A percentile compares a stretch with the other conserved stretches of the same genome.
Conservation (phyloP, 768 basidiomycete genomes). For the Auriscalpium vulgare region DNA sequence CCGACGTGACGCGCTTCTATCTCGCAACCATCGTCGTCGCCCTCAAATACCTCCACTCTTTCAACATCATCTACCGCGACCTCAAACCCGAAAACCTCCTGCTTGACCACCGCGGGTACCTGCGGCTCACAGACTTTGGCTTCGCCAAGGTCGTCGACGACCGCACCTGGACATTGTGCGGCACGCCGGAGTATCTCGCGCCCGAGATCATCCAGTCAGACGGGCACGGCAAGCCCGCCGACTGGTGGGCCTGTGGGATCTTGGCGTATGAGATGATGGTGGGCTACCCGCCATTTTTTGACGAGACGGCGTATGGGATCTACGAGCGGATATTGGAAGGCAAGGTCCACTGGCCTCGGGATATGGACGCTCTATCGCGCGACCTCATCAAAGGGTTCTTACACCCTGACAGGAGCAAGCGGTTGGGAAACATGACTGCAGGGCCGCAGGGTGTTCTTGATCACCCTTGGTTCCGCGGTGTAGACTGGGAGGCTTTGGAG, state of each 20-base stretch:
- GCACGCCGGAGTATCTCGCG: slow-evolving; percentile 93
- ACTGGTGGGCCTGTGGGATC: slow-evolving; percentile 99
- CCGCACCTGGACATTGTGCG: slow-evolving; percentile 96
- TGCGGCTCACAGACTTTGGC: slow-evolving; percentile 95
- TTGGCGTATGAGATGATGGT: slow-evolving; percentile 98
- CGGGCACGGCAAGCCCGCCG: slow-evolving; percentile 95
- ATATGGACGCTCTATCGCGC: slow-evolving; percentile 82
- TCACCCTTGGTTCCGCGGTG: slow-evolving; percentile 93
- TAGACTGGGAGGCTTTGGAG: slow-evolving; percentile 86
- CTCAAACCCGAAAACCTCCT: slow-evolving; percentile 99
- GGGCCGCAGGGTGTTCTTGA: slow-evolving; percentile 87
- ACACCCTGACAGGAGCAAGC: slow-evolving; percentile 84
- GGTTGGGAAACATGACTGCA: slow-evolving; percentile 88
- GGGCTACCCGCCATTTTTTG: slow-evolving; percentile 97
- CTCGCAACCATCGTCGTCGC: slow-evolving; percentile 94
- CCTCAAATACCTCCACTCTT: slow-evolving; percentile 88
- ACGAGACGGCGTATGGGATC: slow-evolving; percentile 95
- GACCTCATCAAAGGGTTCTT: slow-evolving; percentile 85
- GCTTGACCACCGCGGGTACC: slow-evolving; percentile 86
- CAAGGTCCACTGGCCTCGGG: slow-evolving; percentile 84
- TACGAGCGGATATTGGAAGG: slow-evolving; percentile 95
- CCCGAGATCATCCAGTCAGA: slow-evolving; percentile 98
- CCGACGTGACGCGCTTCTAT: slow-evolving; percentile 97
- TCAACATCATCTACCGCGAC: slow-evolving; percentile 97
- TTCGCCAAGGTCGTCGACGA: slow-evolving; percentile 98